Evolutionary conservation across 257 asterid species (phyloP), one percentile per base, ranked within the genome.

Genomic region (Scutellaria barbata): DNA sequence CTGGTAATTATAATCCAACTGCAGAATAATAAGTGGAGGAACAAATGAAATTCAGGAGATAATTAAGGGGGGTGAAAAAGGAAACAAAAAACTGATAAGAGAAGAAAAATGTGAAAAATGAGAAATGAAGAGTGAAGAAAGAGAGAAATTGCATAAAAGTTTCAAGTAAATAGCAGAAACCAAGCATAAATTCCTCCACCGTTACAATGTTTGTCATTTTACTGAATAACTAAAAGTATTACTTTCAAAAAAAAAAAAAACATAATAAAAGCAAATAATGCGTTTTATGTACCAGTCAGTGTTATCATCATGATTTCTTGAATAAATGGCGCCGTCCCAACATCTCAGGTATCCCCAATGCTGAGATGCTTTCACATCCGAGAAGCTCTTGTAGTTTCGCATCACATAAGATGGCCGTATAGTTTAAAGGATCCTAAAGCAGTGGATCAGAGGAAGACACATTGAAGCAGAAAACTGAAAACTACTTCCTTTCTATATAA

Each of bases 301-400:
- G 47, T 65, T 65, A 60, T 64, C 63, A 74, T 82, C 80, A 84
- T 12, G 89, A 77, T 72, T 84, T 87, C 75, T 81, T 85, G 56
- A 58, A 74, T 35, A 85, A 80, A 69, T 87, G 92, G 43, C 76
- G 88, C 17, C 70, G 83, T 14, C 86, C 85, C 85, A 87, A 72
- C 83, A 72, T 81, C 78, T 87, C 87, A 6, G 89, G 89, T 73
- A 90, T 78, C 59, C 83, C 87, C 69, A 86, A 74, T 37, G 87
- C 87, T 61, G 92, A 84, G 51, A 88, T 76, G 79, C 87, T 84
- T 77, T 82, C 86, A 77, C 90, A 84, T 13, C 89, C 92, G 18
- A 90, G 85, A 77, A 87, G 89, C 70, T 84, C 89, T 72, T 80
- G 83, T 50, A 90, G 71, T 75, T 90, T 90, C 16, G 77, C 87